phyloP scores from a whole-genome alignment of 2,329 filamentous ascomycete species.

The Amesomyces nigricolor region DNA sequence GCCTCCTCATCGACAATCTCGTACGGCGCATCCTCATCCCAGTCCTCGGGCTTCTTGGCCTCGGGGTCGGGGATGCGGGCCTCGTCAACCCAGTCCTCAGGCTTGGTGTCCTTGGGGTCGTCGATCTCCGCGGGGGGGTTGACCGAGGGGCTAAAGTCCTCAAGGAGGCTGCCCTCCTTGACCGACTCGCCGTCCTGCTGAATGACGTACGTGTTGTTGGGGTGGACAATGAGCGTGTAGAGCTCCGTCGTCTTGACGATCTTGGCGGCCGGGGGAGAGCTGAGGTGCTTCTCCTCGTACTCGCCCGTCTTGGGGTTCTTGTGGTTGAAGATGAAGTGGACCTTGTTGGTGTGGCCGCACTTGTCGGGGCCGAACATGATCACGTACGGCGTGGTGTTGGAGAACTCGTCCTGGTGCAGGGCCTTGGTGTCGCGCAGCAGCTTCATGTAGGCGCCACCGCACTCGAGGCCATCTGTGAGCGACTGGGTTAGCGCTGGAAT shows the following conservation, averaged over 20 bases:
- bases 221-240: slow-evolving; percentile 94
- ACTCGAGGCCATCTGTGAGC: slow-evolving; percentile 77
- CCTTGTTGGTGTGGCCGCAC: slow-evolving; percentile 98
- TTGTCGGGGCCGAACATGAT: slow-evolving; percentile 99
- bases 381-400: slow-evolving; percentile 93
- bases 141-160: slow-evolving; percentile 89
- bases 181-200: slow-evolving; percentile 83
- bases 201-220: slow-evolving; percentile 92
- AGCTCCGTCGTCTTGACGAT: slow-evolving; percentile 90
- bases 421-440: slow-evolving; percentile 96
- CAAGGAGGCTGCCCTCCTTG: slow-evolving; percentile 85
- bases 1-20: slow-evolving; percentile 95
- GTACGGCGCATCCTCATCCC: slow-evolving; percentile 96
- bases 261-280: slow-evolving; percentile 73
- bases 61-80: slow-evolving; percentile 86
- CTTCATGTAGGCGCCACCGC: slow-evolving; percentile 98
- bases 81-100: slow-evolving; percentile 92
- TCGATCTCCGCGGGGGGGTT: slow-evolving; percentile 95
- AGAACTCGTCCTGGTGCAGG: slow-evolving; percentile 96
- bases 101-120: slow-evolving; percentile 89
- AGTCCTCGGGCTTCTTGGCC: slow-evolving; percentile 94
- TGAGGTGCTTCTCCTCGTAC: slow-evolving; percentile 99
- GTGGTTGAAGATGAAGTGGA: slow-evolving; percentile 98
- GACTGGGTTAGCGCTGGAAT: slow-evolving; percentile 1
- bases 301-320: slow-evolving; percentile 99